Evolutionary conservation across 805 yeast genomes (phyloP), one percentile per base, ranked within the genome.

Genomic region (Nakazawaea laoshanensis): DNA sequence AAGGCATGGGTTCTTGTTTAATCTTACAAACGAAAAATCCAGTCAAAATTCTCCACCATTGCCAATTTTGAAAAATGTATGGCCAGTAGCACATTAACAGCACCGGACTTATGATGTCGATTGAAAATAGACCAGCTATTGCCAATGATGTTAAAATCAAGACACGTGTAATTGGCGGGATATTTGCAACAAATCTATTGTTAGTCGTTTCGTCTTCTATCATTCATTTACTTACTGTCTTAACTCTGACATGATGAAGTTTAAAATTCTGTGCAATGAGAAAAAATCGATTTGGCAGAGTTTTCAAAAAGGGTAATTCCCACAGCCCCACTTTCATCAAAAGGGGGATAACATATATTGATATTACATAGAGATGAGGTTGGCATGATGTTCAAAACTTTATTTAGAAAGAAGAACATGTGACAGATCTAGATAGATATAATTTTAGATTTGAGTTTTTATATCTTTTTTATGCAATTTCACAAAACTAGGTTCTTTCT

Each of bases 111-210:
- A 52, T 32, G 18, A 57, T 28, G 2, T 55, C 54, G 16, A 65
- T 44, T 3, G 63, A 50, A 22, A 50, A 50, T 14, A 61, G 37
- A 2, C 72, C 61, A 2, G 69, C 63, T 32, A 65, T 59, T 9
- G 63, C 52, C 16, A 71, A 55, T 2, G 77, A 56, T 3, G 67
- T 47, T 24, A 74, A 54, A 2, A 75, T 70, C 34, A 77, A 55
- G 28, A 67, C 63, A 39, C 83, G 57, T 3, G 84, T 76, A 17
- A 76, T 73, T 3, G 81, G 78, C 1, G 84, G 84, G 5, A 77
- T 70, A 0, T 62, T 47, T 3, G 52, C 46, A 7, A 64, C 57
- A 41, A 64, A 63, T 37, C 64, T 58, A 28, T 19, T 11, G 17
- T 22, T n/a, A 30, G 23, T 7, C 12, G 12, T 6, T 23, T 7